Percentiles rank a stretch among this genome's conserved stretches.
phyloP scores from a whole-genome alignment of 257 asterid species.

The Petunia secreta region DNA sequence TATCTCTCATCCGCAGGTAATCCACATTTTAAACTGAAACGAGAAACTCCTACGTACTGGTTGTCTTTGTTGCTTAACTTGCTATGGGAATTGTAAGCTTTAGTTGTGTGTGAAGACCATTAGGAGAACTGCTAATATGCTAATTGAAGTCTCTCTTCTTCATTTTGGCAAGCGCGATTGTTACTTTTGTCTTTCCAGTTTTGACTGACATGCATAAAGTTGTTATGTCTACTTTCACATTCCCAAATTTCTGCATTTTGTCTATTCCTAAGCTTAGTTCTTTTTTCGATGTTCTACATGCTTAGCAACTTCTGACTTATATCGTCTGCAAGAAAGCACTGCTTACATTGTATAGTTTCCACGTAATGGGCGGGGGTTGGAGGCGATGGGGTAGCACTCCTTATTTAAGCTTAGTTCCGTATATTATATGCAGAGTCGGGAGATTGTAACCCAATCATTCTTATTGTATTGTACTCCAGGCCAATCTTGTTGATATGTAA shows the following conservation, averaged over 20 bases:
- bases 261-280: neutral
- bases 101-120: neutral
- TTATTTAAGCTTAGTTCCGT: constrained; percentile 4
- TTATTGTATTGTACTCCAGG: neutral
- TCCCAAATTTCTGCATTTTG: neutral
- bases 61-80: neutral
- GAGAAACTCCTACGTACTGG: constrained; percentile 1
- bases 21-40: neutral
- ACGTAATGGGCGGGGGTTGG: neutral
- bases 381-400: neutral
- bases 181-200: neutral
- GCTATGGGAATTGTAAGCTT: constrained; percentile 9
- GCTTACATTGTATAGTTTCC: neutral
- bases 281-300: neutral
- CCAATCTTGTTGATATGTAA: constrained; percentile 11
- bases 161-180: neutral
- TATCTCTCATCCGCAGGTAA: constrained; percentile 58
- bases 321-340: neutral
- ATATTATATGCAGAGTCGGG: neutral
- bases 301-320: no score
- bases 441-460: neutral
- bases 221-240: neutral
- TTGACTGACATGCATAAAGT: neutral
- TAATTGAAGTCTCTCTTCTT: neutral
- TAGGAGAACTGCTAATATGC: constrained; percentile 3